phyloP scores from a whole-genome alignment of 129 eudicot genomes.

The Flaveria trinervia region DNA sequence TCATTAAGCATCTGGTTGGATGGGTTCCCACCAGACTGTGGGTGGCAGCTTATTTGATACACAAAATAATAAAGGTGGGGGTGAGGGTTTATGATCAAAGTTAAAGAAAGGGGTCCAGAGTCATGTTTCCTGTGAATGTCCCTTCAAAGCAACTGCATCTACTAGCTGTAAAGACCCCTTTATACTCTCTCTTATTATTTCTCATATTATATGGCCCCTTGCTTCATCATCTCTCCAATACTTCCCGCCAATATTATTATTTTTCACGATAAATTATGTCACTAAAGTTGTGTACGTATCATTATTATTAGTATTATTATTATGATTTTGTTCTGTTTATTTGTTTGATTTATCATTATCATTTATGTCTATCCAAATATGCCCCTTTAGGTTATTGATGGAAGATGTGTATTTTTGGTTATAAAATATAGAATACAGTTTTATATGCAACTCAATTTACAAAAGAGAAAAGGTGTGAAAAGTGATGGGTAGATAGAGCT shows the following conservation, averaged over 20 bases:
- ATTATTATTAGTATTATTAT: too few relatives aligned
- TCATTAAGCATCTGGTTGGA: too few relatives aligned
- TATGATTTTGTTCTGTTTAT: conserved; percentile 1
- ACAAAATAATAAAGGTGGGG: conserved; percentile 27
- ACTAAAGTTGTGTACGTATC: conserved; percentile 16
- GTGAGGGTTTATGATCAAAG: conserved; percentile 29
- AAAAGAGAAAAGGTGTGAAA: conserved; percentile 22
- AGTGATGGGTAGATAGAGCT: conserved; percentile 14
- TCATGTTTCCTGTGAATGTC: conserved; percentile 40
- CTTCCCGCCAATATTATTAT: background rate
- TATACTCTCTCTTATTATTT: conserved; percentile 21
- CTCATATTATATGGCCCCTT: conserved; percentile 29
- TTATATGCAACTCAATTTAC: conserved; percentile 15
- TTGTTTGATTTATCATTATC: conserved; percentile 10
- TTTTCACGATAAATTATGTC: background rate
- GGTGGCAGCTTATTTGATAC: conserved; percentile 32
- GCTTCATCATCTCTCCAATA: conserved; percentile 13
- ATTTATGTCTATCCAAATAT: background rate
- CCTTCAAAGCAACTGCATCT: conserved; percentile 52
- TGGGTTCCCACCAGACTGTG: too few relatives aligned
- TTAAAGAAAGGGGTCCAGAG: conserved; percentile 36
- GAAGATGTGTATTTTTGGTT: background rate
- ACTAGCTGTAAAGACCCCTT: conserved; percentile 55
- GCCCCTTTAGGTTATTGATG: background rate
- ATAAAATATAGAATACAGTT: background rate